A percentile compares a stretch with the other conserved stretches of the same genome.
Conservation (phyloP, 2,329 filamentous ascomycete genomes). For the Incumbomyces delicatus region DNA sequence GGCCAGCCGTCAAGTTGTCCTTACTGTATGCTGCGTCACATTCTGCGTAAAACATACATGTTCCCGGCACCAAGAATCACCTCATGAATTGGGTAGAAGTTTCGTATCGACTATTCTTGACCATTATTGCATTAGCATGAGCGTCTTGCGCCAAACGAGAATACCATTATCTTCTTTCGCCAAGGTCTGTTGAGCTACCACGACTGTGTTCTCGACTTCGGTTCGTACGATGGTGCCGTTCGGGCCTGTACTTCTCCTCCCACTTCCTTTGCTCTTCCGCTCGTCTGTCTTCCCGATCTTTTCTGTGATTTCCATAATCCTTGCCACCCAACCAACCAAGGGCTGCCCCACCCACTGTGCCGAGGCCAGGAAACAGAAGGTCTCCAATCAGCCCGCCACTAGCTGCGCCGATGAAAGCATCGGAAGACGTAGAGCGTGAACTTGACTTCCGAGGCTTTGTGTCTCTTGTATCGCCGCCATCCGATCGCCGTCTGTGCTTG, state of each 20-base stretch:
- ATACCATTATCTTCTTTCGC: background rate
- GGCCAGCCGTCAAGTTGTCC: too few relatives aligned
- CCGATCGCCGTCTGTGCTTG: conserved; percentile 3
- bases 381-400: conserved; percentile 21
- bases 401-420: conserved; percentile 20
- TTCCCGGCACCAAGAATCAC: too few relatives aligned
- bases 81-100: too few relatives aligned
- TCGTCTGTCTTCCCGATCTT: conserved; percentile 17
- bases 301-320: conserved; percentile 20
- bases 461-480: conserved; percentile 1
- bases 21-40: too few relatives aligned
- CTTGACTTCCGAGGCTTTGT: conserved; percentile 11
- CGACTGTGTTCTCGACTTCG: conserved; percentile 9
- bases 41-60: too few relatives aligned
- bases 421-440: conserved; percentile 17
- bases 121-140: too few relatives aligned
- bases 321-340: conserved; percentile 21
- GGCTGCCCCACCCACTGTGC: conserved; percentile 21
- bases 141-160: too few relatives aligned
- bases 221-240: conserved; percentile 10
- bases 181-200: background rate
- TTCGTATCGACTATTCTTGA: too few relatives aligned
- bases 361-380: conserved; percentile 21
- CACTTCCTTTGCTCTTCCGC: conserved; percentile 17
- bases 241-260: conserved; percentile 14